These are phyloP conservation scores for Penicillium antarcticum DNA, from an alignment of 495 filamentous ascomycete species.

Conservation along the genomic window DNA sequence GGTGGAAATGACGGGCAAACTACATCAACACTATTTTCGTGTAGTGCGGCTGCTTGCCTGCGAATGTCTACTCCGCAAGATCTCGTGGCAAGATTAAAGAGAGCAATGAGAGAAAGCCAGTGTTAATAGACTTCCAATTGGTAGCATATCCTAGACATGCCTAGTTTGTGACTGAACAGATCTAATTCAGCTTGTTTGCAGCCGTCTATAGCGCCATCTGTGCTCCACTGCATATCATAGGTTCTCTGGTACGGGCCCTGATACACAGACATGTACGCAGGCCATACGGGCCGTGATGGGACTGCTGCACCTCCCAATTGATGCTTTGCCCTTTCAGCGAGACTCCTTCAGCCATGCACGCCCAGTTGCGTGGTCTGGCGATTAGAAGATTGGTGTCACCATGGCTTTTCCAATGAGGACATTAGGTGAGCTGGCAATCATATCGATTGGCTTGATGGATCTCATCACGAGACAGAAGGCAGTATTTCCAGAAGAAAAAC, in stretches of 20 bases:
- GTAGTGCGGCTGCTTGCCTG: slow-evolving; percentile 9
- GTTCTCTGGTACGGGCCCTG: not conserved
- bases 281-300: slow-evolving; percentile 25
- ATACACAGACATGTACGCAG: slow-evolving; percentile 13
- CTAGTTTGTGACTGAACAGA: not conserved
- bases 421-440: not conserved
- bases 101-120: too few species aligned
- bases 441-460: slow-evolving; percentile 13
- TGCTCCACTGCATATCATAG: not conserved
- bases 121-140: too few species aligned
- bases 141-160: not conserved
- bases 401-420: slow-evolving; percentile 17
- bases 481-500: slow-evolving; percentile 11
- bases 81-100: slow-evolving; percentile 13
- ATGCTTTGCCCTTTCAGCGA: slow-evolving; percentile 11
- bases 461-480: slow-evolving; percentile 21
- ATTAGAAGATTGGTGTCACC: slow-evolving; percentile 21
- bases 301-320: slow-evolving; percentile 19
- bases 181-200: not conserved
- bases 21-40: slow-evolving; percentile 27
- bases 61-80: not conserved
- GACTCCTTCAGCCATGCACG: slow-evolving; percentile 19
- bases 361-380: slow-evolving; percentile 18
- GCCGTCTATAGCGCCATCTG: not conserved
- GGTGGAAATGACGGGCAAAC: slow-evolving; percentile 18